Conservation (phyloP, 1,284 basidiomycete species). For the Vanrija sp. region DNA sequence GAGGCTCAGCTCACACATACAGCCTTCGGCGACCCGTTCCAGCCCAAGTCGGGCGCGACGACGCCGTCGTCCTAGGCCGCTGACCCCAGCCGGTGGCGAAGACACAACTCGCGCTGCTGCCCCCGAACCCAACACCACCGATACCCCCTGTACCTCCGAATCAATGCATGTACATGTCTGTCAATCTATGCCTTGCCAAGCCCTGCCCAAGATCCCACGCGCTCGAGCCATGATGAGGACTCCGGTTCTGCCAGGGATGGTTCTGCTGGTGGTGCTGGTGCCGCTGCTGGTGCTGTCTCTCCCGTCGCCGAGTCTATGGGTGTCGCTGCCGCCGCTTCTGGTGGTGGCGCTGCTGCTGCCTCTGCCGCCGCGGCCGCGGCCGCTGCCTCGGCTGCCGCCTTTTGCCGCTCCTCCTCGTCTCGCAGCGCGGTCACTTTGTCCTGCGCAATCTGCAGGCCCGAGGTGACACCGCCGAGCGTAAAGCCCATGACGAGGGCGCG, state of each 20-base stretch:
- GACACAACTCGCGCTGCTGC: not conserved
- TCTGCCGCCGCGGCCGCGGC: constrained; percentile 5
- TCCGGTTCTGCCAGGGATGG: not conserved
- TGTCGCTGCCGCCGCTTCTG: constrained; percentile 3
- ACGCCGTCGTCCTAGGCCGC: no score
- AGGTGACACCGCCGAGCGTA: constrained; percentile 32
- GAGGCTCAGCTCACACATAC: no score
- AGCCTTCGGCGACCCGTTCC: constrained; percentile 25
- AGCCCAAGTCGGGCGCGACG: no score
- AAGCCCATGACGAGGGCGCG: constrained; percentile 35
- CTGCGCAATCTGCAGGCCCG: constrained; percentile 33
- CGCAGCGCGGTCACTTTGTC: constrained; percentile 25
- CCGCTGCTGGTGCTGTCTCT: not conserved
- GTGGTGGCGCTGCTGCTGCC: constrained; percentile 2
- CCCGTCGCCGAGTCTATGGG: no score
- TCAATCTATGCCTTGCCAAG: no score
- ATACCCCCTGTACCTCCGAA: not conserved
- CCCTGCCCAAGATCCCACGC: no score
- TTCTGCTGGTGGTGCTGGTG: not conserved
- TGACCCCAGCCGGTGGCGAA: not conserved
- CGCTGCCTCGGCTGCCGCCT: constrained; percentile 1
- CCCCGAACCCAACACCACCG: not conserved
- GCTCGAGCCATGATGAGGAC: no score
- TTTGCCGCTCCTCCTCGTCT: constrained; percentile 19
- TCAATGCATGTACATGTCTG: no score